phyloP scores from a whole-genome alignment of 148 eudicot species.

The Spergularia marina region DNA sequence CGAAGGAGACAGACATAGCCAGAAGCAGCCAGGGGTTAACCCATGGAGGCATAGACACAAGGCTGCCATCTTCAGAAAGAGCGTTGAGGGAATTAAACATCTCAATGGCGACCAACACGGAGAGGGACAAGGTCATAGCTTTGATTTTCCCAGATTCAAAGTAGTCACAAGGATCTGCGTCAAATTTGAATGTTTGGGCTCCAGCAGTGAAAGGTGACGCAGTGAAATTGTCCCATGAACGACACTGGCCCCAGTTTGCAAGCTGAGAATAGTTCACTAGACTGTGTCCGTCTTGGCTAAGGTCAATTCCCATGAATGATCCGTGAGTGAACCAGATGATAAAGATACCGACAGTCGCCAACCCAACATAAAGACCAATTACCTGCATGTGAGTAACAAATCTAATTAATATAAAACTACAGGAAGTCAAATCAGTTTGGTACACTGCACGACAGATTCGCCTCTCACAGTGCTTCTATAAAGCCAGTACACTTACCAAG shows the following conservation, averaged over 20 bases:
- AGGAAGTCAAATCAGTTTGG: neutral
- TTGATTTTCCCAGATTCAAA: slow-evolving; percentile 63
- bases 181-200: slow-evolving; percentile 48
- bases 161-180: slow-evolving; percentile 61
- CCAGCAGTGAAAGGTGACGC: slow-evolving; percentile 63
- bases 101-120: slow-evolving; percentile 75
- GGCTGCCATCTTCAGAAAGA: slow-evolving; percentile 69
- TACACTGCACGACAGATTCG: neutral
- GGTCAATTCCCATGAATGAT: slow-evolving; percentile 67
- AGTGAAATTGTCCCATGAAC: slow-evolving; percentile 52
- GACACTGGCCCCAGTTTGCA: slow-evolving; percentile 69
- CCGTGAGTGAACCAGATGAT: slow-evolving; percentile 66
- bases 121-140: slow-evolving; percentile 77
- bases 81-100: slow-evolving; percentile 81
- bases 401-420: neutral
- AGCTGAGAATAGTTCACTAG: slow-evolving; percentile 68
- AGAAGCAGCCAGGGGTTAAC: slow-evolving; percentile 68
- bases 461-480: neutral
- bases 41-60: slow-evolving; percentile 77
- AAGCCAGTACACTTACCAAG: slow-evolving; percentile 46
- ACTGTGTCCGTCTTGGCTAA: slow-evolving; percentile 63
- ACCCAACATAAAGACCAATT: slow-evolving; percentile 66
- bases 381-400: slow-evolving; percentile 40
- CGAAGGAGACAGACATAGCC: slow-evolving; percentile 74
- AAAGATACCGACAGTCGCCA: slow-evolving; percentile 68